A percentile compares a stretch with the other conserved stretches of the same genome.
These are phyloP conservation scores for Graphilbum fragrans DNA, from an alignment of 2,329 filamentous ascomycete genomes.

Conservation along the genomic window DNA sequence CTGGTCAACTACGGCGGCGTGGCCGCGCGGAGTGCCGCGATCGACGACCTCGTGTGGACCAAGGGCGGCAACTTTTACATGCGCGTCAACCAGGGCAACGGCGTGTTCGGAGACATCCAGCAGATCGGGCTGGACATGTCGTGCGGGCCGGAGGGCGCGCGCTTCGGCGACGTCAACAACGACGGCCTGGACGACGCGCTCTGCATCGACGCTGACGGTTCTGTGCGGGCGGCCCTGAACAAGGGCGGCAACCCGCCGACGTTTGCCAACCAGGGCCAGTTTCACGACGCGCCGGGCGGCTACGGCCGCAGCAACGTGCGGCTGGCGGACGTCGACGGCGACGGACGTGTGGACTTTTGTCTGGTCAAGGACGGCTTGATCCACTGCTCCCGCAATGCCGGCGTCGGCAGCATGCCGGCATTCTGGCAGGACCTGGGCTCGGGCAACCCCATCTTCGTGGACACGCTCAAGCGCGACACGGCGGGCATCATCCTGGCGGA, in stretches of 20 bases:
- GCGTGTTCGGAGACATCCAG: too few relatives aligned
- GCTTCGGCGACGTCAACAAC: background rate
- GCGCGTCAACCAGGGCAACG: background rate
- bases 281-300: too few relatives aligned
- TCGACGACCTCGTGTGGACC: too few relatives aligned
- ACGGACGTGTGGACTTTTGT: background rate
- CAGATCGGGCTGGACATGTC: background rate
- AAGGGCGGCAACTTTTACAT: background rate
- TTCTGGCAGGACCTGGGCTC: background rate
- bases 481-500: background rate
- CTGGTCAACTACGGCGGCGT: too few relatives aligned
- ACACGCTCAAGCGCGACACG: background rate
- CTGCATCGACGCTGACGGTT: background rate
- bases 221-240: background rate
- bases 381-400: background rate
- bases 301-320: too few relatives aligned
- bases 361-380: background rate
- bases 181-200: background rate
- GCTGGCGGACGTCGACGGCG: background rate
- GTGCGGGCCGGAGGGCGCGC: background rate
- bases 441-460: background rate
- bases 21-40: too few relatives aligned
- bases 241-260: background rate
- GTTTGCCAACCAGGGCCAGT: background rate
- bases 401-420: background rate